Evolutionary conservation across 805 yeast genomes (phyloP), one percentile per base, ranked within the genome.

Genomic region (Nakazawaea sp.): DNA sequence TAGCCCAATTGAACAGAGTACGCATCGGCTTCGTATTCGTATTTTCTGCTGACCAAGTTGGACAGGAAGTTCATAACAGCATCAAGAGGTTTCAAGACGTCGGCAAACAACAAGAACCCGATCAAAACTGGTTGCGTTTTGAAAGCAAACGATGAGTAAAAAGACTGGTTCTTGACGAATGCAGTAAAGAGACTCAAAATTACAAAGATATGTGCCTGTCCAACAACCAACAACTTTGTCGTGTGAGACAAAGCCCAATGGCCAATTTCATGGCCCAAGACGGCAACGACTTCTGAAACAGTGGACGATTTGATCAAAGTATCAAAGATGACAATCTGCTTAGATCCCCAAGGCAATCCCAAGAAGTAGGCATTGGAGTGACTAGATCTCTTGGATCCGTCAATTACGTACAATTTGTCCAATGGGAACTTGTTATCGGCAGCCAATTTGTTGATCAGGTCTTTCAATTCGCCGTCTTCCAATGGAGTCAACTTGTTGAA

Each of bases 201-300:
- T 18, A 74, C 51, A 47, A 82, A 74, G 36, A 80, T 58, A 48
- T 84, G 84, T 4, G 64, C 56, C 59, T 86, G 89, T 32, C 76
- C 66, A 44, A 80, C 70, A 4, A 72, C 51, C 51, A 92, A 61
- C 70, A 81, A 72, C 55, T 78, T 79, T n/a, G 89, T 66, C 43
- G 89, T 81, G 59, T 92, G 99, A 41, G 82, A 78, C 56, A 83
- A 70, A 50, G 81, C 80, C 99, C 99, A 92, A 59, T 92, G 99
- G 35, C 99, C 99, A 48, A 92, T 81, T 65, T 92, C 99, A 55
- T 92, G 99, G n/a, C 95, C 97, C 46, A 90, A 69, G 1, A 92
- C 96, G 36, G 97, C 97, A 36, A 88, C 86, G 28, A 88, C 85
- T 60, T 92, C 95, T 30, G 71, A 73, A 20, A 75, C 72, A 21